Conservation (phyloP, 805 yeast genomes). For the Clavispora phyllophila region DNA sequence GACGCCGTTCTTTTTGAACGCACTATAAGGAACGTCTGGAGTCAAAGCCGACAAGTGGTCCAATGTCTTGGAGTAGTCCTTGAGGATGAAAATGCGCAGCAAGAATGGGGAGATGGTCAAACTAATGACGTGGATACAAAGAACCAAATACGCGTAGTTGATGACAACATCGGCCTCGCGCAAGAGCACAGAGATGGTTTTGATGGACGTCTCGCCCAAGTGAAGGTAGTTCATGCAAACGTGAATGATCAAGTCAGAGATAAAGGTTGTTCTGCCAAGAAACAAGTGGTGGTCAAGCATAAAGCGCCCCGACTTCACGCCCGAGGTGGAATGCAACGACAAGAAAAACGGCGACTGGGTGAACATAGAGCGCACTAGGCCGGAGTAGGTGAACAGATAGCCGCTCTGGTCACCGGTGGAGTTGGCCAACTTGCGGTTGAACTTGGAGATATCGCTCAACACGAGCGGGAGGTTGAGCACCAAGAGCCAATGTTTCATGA, state of each 20-base stretch:
- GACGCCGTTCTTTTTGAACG: conserved; percentile 9
- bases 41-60: conserved; percentile 19
- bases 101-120: conserved; percentile 17
- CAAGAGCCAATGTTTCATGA: conserved; percentile 10
- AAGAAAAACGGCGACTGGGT: conserved; percentile 2
- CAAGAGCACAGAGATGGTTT: conserved; percentile 8
- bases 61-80: conserved; percentile 17
- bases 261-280: not conserved
- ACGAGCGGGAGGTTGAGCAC: not conserved
- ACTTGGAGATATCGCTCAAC: not conserved
- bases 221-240: conserved; percentile 2
- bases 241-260: conserved; percentile 1
- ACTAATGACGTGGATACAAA: conserved; percentile 25
- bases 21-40: conserved; percentile 17
- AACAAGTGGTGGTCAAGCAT: not conserved
- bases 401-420: not conserved
- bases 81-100: conserved; percentile 12
- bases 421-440: conserved; percentile 1
- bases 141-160: conserved; percentile 17
- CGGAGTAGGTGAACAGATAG: not conserved
- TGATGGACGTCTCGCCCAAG: conserved; percentile 4
- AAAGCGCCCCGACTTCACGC: not conserved
- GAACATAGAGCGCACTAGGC: not conserved
- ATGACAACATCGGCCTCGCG: conserved; percentile 9
- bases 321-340: not conserved